Conservation (phyloP, 345 rosid genomes). For the Brassica nigra region DNA sequence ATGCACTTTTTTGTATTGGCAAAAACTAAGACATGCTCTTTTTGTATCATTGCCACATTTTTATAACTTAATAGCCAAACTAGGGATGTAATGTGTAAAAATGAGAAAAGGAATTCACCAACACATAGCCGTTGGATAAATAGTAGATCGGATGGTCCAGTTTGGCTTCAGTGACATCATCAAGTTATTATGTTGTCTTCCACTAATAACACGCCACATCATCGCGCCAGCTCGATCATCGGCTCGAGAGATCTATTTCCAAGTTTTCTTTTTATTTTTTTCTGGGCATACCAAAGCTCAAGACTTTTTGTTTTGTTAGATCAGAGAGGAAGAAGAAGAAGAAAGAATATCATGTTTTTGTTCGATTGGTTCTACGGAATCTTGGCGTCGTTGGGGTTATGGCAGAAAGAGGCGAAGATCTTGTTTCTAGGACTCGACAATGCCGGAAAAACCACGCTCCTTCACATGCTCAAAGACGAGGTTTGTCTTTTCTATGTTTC, state of each 20-base stretch:
- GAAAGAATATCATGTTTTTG: constrained; percentile 52
- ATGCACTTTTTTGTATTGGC: no score
- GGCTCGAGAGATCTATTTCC: constrained; percentile 15
- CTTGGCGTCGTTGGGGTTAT: constrained; percentile 69
- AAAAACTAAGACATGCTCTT: no score
- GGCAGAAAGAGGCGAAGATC: constrained; percentile 88
- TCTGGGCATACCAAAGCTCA: no score
- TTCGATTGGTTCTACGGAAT: constrained; percentile 83
- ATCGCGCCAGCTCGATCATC: constrained; percentile 30
- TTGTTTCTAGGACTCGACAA: constrained; percentile 83
- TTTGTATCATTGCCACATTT: no score
- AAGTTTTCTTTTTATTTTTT: neutral
- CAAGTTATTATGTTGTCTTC: neutral
- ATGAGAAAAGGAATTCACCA: no score
- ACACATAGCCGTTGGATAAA: no score
- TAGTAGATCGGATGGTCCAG: no score
- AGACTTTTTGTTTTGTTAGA: neutral
- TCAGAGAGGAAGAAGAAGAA: neutral
- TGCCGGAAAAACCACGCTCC: constrained; percentile 82
- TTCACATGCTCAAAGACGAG: constrained; percentile 90
- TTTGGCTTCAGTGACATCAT: no score
- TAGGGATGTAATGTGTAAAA: no score
- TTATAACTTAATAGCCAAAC: no score
- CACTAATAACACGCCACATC: constrained; percentile 33
- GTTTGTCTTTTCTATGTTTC: constrained; percentile 20